Evolutionary conservation across 345 rosid genomes (phyloP).

Genomic region (Aquilaria yunnanensis): DNA sequence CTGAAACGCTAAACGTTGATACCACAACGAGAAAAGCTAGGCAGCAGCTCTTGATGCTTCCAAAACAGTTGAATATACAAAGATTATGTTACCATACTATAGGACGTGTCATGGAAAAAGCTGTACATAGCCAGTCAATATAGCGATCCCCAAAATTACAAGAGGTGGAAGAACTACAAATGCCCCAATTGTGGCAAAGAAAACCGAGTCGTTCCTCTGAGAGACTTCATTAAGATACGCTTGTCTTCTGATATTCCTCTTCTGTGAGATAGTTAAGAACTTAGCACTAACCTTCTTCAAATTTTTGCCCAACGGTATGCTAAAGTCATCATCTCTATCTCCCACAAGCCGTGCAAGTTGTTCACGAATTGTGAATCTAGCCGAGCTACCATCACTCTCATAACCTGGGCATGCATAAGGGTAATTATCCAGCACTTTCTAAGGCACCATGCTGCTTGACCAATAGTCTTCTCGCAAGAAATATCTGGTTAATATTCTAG

Average conservation of each 20-base stretch:
- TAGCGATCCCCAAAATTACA: constrained; percentile 63
- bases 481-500: constrained; percentile 2
- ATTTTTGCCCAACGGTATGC: constrained; percentile 62
- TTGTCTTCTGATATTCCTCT: constrained; percentile 89
- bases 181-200: constrained; percentile 88
- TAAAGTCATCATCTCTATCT: constrained; percentile 69
- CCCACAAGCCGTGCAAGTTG: constrained; percentile 61
- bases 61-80: too few relatives aligned
- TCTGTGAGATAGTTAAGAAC: constrained; percentile 76
- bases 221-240: constrained; percentile 73
- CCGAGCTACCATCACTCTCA: constrained; percentile 40
- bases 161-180: constrained; percentile 81
- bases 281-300: constrained; percentile 76
- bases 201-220: constrained; percentile 75
- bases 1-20: too few relatives aligned
- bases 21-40: too few relatives aligned
- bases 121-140: constrained; percentile 81
- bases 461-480: neutral
- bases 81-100: neutral
- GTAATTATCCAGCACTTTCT: neutral
- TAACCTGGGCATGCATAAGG: constrained; percentile 33
- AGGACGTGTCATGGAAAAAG: constrained; percentile 60
- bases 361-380: constrained; percentile 49
- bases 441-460: neutral
- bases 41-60: too few relatives aligned